Evolutionary conservation across 2,329 filamentous ascomycete genomes (phyloP).

Genomic region (Colletotrichum euphorbiae): DNA sequence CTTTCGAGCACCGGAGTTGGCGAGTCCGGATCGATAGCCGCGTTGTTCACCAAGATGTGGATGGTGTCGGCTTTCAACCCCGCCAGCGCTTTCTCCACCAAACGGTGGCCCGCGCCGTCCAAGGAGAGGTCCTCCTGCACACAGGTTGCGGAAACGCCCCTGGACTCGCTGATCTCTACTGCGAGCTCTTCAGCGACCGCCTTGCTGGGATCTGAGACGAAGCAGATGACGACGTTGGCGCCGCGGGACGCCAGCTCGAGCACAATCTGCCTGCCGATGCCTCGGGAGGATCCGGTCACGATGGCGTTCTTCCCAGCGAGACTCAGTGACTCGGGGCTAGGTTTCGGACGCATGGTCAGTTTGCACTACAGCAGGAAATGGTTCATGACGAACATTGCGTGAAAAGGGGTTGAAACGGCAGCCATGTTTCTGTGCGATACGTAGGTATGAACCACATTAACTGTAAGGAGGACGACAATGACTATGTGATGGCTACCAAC

Average conservation of each 20-base stretch:
- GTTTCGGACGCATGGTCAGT: not conserved
- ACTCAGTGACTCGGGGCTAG: not conserved
- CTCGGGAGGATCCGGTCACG: not conserved
- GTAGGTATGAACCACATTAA: too few species aligned
- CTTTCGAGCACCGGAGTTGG: not conserved
- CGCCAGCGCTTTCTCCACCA: not conserved
- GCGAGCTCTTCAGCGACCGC: not conserved
- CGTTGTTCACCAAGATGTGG: not conserved
- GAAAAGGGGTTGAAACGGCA: too few species aligned
- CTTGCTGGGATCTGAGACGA: not conserved
- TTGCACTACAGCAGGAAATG: not conserved
- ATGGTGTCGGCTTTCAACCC: not conserved
- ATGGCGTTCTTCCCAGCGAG: not conserved
- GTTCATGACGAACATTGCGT: not conserved
- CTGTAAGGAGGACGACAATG: too few species aligned
- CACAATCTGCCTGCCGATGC: too few species aligned
- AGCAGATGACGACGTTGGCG: not conserved
- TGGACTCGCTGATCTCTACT: not conserved
- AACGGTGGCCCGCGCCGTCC: not conserved
- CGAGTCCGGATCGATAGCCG: not conserved
- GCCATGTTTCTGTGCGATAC: too few species aligned
- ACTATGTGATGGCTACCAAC: too few species aligned
- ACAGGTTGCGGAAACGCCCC: not conserved
- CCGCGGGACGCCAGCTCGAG: too few species aligned
- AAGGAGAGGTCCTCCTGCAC: not conserved